Evolutionary conservation across 2,329 filamentous ascomycete species (phyloP).

Genomic region (Endothia cerciana): DNA sequence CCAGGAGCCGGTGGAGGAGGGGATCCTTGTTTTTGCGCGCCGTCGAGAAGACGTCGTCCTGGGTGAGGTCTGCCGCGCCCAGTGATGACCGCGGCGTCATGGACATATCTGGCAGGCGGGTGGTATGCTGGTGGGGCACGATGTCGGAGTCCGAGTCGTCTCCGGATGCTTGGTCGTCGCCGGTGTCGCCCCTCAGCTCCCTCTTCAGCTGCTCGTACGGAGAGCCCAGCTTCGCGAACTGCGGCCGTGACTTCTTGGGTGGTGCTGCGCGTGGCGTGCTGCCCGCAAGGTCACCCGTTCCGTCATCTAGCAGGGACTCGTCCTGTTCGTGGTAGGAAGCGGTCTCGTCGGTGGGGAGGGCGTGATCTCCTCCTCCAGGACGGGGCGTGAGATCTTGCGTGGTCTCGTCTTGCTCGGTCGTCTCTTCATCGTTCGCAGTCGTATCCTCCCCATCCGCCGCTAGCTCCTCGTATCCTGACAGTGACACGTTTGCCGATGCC

Average conservation of each 20-base stretch:
- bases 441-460: slow-evolving; percentile 66
- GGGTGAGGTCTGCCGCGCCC: slow-evolving; percentile 44
- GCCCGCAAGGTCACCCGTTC: slow-evolving; percentile 60
- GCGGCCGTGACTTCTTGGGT: slow-evolving; percentile 53
- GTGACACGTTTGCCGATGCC: slow-evolving; percentile 93
- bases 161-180: slow-evolving; percentile 12
- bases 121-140: slow-evolving; percentile 56
- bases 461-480: slow-evolving; percentile 90
- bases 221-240: slow-evolving; percentile 70
- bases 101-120: slow-evolving; percentile 63
- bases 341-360: slow-evolving; percentile 40
- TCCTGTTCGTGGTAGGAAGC: slow-evolving; percentile 46
- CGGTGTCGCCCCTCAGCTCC: slow-evolving; percentile 58
- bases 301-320: slow-evolving; percentile 70
- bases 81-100: slow-evolving; percentile 64
- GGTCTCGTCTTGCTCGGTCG: slow-evolving; percentile 60
- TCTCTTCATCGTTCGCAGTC: slow-evolving; percentile 53
- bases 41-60: slow-evolving; percentile 32
- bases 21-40: slow-evolving; percentile 64
- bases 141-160: slow-evolving; percentile 48
- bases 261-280: slow-evolving; percentile 68
- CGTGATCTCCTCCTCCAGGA: slow-evolving; percentile 36
- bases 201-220: slow-evolving; percentile 76
- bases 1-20: slow-evolving; percentile 85
- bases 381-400: slow-evolving; percentile 40